These are phyloP conservation scores for Laburnicola sp. DNA, from an alignment of 2,329 filamentous ascomycete species.

Conservation along the genomic window DNA sequence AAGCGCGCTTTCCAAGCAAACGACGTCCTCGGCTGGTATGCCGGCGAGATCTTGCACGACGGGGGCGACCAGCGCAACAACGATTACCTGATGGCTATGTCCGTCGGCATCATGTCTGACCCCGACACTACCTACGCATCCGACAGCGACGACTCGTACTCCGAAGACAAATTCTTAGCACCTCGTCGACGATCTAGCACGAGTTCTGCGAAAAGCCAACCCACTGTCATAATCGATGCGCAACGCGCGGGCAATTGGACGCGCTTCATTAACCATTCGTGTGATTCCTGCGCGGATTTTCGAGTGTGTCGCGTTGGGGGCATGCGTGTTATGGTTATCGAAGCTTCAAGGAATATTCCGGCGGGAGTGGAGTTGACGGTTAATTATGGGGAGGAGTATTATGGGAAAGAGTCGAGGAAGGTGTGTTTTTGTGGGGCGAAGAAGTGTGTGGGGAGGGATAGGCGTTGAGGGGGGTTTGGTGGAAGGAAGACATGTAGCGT, in stretches of 20 bases:
- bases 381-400: slow-evolving; percentile 15
- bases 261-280: slow-evolving; percentile 21
- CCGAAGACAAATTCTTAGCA: too few species aligned
- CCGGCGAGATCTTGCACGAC: slow-evolving; percentile 8
- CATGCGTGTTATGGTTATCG: slow-evolving; percentile 15
- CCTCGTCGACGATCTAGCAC: too few species aligned
- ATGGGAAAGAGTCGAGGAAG: slow-evolving; percentile 9
- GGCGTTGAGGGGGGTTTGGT: neutral
- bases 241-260: slow-evolving; percentile 16
- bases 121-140: too few species aligned
- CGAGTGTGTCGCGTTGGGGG: slow-evolving; percentile 8
- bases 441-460: slow-evolving; percentile 12
- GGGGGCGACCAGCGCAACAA: neutral
- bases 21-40: slow-evolving; percentile 20
- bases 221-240: slow-evolving; percentile 12
- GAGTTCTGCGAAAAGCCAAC: neutral
- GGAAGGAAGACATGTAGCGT: neutral
- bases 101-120: slow-evolving; percentile 4
- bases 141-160: too few species aligned
- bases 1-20: slow-evolving; percentile 9
- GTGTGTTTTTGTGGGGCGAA: slow-evolving; percentile 15
- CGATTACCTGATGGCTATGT: slow-evolving; percentile 21
- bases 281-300: slow-evolving; percentile 11
- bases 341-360: slow-evolving; percentile 5
- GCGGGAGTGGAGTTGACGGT: slow-evolving; percentile 17